phyloP scores from a whole-genome alignment of 163 green algal genomes.

The Smithsoniella earleae region DNA sequence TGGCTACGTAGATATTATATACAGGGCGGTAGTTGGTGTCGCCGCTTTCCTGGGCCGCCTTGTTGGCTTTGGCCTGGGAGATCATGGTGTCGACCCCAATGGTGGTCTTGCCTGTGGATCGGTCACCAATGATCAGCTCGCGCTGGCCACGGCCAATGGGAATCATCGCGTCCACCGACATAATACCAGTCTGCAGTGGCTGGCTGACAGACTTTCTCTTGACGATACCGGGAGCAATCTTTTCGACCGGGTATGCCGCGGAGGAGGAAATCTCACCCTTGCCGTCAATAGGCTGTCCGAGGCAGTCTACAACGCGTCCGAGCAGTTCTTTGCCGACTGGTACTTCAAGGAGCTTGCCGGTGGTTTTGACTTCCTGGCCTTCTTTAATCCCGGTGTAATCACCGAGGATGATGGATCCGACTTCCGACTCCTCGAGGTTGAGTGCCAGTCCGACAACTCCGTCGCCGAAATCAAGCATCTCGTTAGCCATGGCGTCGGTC shows the following conservation, averaged over 20 bases:
- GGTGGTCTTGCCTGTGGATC: conserved; percentile 82
- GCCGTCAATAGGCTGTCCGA: conserved; percentile 79
- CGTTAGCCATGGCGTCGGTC: no score
- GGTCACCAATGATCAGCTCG: conserved; percentile 87
- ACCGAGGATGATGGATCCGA: no score
- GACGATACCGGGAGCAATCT: conserved; percentile 82
- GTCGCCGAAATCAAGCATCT: no score
- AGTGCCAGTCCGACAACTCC: no score
- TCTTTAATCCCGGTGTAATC: no score
- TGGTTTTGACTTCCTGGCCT: no score
- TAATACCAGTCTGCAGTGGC: conserved; percentile 82
- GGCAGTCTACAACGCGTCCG: conserved; percentile 72
- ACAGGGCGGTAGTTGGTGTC: conserved; percentile 45
- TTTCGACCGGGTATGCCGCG: conserved; percentile 69
- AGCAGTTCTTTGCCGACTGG: conserved; percentile 70
- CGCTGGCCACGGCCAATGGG: conserved; percentile 82
- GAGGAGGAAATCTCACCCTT: conserved; percentile 67
- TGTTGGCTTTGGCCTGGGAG: conserved; percentile 63
- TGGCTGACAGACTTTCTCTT: conserved; percentile 76
- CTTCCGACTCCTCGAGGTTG: no score
- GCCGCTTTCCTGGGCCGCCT: conserved; percentile 33
- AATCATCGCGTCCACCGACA: conserved; percentile 73
- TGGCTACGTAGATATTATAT: conserved; percentile 85
- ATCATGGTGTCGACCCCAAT: conserved; percentile 82
- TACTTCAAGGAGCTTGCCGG: conserved; percentile 82